Evolutionary conservation across 306 rosid species (phyloP), one percentile per base, ranked within the genome.

Genomic region (Trifolium fragiferum): DNA sequence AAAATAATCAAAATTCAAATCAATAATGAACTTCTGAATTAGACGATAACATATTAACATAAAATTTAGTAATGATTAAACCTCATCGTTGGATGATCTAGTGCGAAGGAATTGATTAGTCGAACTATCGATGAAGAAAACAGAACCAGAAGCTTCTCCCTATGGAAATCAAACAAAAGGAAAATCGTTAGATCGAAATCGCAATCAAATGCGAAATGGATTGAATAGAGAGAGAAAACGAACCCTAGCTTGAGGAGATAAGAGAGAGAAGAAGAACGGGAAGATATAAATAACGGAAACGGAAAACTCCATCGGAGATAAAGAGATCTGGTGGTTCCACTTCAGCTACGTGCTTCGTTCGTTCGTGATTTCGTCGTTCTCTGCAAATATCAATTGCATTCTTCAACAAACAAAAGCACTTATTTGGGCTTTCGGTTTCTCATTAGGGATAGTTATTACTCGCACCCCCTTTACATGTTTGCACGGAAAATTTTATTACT

Each of bases 111-210:
- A 84, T 75, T 75, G 81, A 51, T 66, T 30, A 53, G 15, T 30
- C 5, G 74, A 41, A 38, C 74, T 41, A 66, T 84, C 88, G 50
- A 84, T 38, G 63, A 84, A 78, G 74, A 78, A 51, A 61, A 78
- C 77, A 2, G 88, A 81, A 81, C 83, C 83, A 71, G 83, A 81
- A 74, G 68, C 67, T 37, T 84, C 81, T 3, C 83, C 77, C 88
- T 84, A 49, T 19, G 19, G 60, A 41, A 79, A 84, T 74, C 70
- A 74, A 71, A 64, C 14, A 69, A 70, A 55, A 43, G 9, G 32
- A 12, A 65, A 74, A 65, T 37, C 20, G 73, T 70, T 35, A 78
- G 88, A 84, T 78, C 85, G 62, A 70, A 81, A 81, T 78, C 83
- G 55, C 43, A 57, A 55, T 70, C 43, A 8, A 38, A 64, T 32